A percentile compares a stretch with the other conserved stretches of the same genome.
Evolutionary conservation across 78 protist genomes (phyloP).

Genomic region (Polysphondylium violaceum): DNA sequence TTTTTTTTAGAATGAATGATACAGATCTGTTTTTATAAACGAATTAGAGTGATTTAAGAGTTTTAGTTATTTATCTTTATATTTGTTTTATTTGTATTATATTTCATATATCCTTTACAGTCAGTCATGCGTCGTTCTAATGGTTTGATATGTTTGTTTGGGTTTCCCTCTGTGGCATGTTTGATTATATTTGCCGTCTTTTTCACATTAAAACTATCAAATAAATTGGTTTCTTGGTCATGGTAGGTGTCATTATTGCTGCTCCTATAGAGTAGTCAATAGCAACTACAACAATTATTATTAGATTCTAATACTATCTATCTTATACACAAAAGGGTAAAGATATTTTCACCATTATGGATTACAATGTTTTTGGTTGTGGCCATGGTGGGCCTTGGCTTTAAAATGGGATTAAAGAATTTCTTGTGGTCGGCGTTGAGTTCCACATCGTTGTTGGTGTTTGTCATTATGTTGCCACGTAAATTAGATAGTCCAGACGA

Average conservation of each 20-base stretch:
- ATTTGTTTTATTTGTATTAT: no score
- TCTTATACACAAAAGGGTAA: conserved; percentile 2
- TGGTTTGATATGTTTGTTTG: no score
- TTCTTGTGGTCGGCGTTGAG: conserved; percentile 14
- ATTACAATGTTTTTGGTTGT: conserved; percentile 1
- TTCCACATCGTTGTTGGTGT: not conserved
- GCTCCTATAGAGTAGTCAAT: not conserved
- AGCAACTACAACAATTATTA: not conserved
- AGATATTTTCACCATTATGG: conserved; percentile 38
- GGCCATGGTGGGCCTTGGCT: not conserved
- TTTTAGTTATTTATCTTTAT: no score
- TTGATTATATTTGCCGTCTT: no score
- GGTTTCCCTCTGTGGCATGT: no score
- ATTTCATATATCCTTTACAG: no score
- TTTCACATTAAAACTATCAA: not conserved
- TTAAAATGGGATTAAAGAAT: not conserved
- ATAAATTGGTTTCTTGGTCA: not conserved
- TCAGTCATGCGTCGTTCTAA: no score
- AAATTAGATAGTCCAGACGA: not conserved
- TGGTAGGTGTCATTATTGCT: not conserved
- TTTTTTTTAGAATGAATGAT: no score
- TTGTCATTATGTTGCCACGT: not conserved
- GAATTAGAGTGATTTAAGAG: no score
- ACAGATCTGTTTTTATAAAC: no score
- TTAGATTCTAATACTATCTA: not conserved